Evolutionary conservation across 2,329 filamentous ascomycete genomes (phyloP), one percentile per base, ranked within the genome.

Genomic region (Chaetomium globosum): DNA sequence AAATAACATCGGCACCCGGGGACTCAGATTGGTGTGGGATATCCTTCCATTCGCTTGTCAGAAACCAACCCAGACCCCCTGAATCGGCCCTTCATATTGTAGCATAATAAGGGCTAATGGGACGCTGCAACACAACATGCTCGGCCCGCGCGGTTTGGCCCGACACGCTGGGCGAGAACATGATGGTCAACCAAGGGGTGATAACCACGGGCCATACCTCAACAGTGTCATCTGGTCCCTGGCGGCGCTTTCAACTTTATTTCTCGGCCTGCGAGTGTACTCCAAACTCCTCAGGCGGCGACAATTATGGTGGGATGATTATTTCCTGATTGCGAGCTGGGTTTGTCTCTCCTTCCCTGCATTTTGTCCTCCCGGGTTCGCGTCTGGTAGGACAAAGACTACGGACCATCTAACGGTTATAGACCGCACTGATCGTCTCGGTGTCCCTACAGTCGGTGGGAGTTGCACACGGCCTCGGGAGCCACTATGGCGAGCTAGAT

Each of bases 271-370:
- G 12, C 66, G 71, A 3, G 4, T 68, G 23, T 69, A 71, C 58
- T 72, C 70, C 65, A 76, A 76, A 54, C 31, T 69, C 13, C 19
- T 64, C 10, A 67, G 71, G 49, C 66, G 67, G 5, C 62, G 72
- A 0, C 61, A 65, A 4, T 51, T 77, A 21, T 74, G 74, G 72
- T 73, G 73, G 72, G 75, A 76, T 57, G 75, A 77, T 64, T 67
- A 73, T 62, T 53, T 76, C 30, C 67, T 77, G 16, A 65, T 73
- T 12, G 70, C 65, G 1, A 71, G 75, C 3, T 77, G 72, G 73
- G 71, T 72, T 54, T 31, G 64, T 36, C 30, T 12, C 16, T n/a
- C 13, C 21, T 31, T 31, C 12, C 33, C 2, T 46, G 6, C 5
- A 39, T 23, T 19, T 4, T 6, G 12, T 19, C 1, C 16, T 4